phyloP scores from a whole-genome alignment of 1,284 basidiomycete genomes.

The Porodaedalea pini region DNA sequence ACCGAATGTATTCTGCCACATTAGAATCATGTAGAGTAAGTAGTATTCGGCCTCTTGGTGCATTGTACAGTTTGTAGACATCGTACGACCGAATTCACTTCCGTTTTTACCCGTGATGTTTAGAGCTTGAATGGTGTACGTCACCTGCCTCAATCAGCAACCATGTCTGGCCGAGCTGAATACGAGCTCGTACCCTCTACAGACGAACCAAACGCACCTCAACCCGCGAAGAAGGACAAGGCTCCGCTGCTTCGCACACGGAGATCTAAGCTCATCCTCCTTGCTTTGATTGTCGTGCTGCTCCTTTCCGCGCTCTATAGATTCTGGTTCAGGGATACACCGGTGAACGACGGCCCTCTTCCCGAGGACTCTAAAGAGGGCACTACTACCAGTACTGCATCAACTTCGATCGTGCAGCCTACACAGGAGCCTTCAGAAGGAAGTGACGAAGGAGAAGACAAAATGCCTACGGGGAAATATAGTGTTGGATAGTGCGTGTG shows the following conservation, averaged over 20 bases:
- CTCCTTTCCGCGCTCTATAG: constrained; percentile 14
- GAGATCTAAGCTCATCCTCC: constrained; percentile 7
- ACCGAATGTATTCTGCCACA: background rate
- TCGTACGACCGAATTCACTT: background rate
- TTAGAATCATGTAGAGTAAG: background rate
- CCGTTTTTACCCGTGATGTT: background rate
- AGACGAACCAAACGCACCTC: constrained; percentile 14
- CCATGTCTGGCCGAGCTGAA: constrained; percentile 16
- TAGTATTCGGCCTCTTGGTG: too few species aligned
- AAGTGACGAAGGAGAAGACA: constrained; percentile 24
- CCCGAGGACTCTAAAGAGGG: constrained; percentile 6
- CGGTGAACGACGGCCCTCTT: background rate
- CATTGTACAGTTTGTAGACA: background rate
- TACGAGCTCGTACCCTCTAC: constrained; percentile 20
- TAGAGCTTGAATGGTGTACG: background rate
- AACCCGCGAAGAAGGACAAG: background rate
- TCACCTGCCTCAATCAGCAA: constrained; percentile 3
- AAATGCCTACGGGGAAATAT: constrained; percentile 49
- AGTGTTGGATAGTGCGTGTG: constrained; percentile 76
- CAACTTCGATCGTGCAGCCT: background rate
- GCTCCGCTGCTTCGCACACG: background rate
- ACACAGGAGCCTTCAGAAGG: constrained; percentile 9
- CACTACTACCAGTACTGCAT: background rate
- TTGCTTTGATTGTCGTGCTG: constrained; percentile 7
- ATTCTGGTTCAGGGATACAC: constrained; percentile 17